Base-by-base conservation (phyloP, 495 filamentous ascomycete genomes). In the Parathielavia hyrcaniae region DNA sequence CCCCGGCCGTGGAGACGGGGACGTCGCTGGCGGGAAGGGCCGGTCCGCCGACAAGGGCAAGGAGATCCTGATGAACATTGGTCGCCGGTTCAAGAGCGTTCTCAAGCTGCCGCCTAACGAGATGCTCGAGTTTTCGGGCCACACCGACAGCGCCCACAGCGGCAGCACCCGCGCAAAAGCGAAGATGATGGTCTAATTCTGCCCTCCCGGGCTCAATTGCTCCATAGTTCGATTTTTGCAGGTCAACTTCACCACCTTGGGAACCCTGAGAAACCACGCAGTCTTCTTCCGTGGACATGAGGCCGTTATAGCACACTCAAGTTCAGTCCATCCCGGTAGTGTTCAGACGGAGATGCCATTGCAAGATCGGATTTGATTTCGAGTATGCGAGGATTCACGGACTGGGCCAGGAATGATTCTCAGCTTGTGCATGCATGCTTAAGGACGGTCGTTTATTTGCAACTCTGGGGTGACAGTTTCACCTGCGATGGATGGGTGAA, bases 131-230 rank as follows among this genome's bases (percentile, higher is more conserved):
- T 98, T 97, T 78, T 91, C 89, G 4, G 93, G 95, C 38, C 93
- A 98, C 74, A 96, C 91, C 11, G 93, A 98, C 58, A 87, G 84
- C 63, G 91, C 93, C 46, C 88, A 95, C 69, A 85, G 83, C 55
- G 93, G 93, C 53, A 96, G 91, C 77, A 95, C 88, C 13, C 83
- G 95, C 58, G 93, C 93, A 34, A 96, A 93, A 79, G 89, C 95
- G 56, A 99, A 97, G 80, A 89, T 89, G 69, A 79, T 80, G 22
- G 92, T 88, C 61, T 98, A 83, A 53, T 23, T 22, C 17, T 60
- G 41, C 14, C 9, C n/a, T 34, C 6, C 6, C 19, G 30, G 45
- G 22, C 45, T 5, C 23, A 2, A 11, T 30, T 12, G 22, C 45
- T 23, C 30, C 12, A 4, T 9, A 20, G 0, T 13, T 23, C 45